Base-by-base conservation (phyloP, 768 basidiomycete species). In the Xanthoconium stramineum region DNA sequence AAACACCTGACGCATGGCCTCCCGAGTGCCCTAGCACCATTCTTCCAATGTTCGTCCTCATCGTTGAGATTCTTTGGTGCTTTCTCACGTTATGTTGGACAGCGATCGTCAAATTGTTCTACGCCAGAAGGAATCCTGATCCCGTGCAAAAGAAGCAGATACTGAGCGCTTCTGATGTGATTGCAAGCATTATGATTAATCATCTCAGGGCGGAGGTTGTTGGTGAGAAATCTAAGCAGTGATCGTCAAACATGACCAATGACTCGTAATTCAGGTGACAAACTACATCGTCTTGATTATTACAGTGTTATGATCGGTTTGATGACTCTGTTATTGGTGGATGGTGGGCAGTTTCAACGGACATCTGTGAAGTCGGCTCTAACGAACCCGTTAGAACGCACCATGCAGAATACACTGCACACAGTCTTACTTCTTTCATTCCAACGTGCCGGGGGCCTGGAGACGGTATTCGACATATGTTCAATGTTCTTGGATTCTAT, bases 51-150 rank as follows among this genome's bases (percentile, higher is more conserved):
- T 92, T 71, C 55, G 76, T 68, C 12, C 5, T 55, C 13, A 52
- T 55, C 33, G n/a, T 33, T 35, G 40, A 35, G 13, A 36, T 28
- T 30, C 29, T 37, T 35, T 52, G 20, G 19, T 57, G 19, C 40
- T 12, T 52, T 37, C 56, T 69, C 28, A 72, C 38, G 10, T 52
- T 33, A 32, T 33, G 9, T 47, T 44, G 15, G 14, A 46, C 52
- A 94, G 92, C 93, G 14, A 83, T 92, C 64, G 86, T 92, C 57
- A 92, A 94, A 73, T 79, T 95, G 70, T 89, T 95, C 71, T 85
- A 91, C 66, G 84, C 84, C 13, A 79, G 91, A 56, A 83, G 93
- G 19, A 91, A 84, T 65, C 81, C 84, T 11, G 94, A 96, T 63
- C 57, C 80, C 5, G 63, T 78, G 15, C 93, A 95, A 67, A 88